Conservation (phyloP, 2,329 filamentous ascomycete genomes). For the Exserohilum rostratum region DNA sequence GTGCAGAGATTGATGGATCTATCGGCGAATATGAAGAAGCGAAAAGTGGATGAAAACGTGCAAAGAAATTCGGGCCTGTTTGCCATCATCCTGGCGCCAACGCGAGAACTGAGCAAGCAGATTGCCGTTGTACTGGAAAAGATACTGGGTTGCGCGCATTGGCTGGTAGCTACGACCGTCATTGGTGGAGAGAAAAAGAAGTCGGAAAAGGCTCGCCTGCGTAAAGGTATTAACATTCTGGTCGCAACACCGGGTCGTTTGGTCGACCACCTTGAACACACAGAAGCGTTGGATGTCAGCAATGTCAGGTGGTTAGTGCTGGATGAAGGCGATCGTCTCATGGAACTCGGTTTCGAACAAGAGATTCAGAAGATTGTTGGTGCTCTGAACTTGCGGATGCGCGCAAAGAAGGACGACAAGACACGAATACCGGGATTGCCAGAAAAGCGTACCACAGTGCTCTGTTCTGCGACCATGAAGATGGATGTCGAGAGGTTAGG, state of each 20-base stretch:
- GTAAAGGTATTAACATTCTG: slow-evolving; percentile 94
- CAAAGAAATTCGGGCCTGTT: slow-evolving; percentile 89
- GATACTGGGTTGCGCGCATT: slow-evolving; percentile 85
- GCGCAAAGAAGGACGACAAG: slow-evolving; percentile 66
- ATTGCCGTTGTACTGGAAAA: slow-evolving; percentile 86
- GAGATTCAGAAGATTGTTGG: slow-evolving; percentile 87
- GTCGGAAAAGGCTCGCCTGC: slow-evolving; percentile 87
- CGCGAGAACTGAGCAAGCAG: slow-evolving; percentile 91
- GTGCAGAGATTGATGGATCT: slow-evolving; percentile 85
- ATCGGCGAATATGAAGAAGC: slow-evolving; percentile 59
- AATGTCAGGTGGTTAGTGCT: slow-evolving; percentile 92
- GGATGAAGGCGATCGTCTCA: slow-evolving; percentile 95
- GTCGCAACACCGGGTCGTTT: slow-evolving; percentile 93
- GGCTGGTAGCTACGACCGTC: slow-evolving; percentile 90
- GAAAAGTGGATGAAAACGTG: slow-evolving; percentile 56
- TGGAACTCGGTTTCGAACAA: slow-evolving; percentile 97
- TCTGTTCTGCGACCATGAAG: slow-evolving; percentile 98
- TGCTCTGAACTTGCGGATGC: slow-evolving; percentile 70
- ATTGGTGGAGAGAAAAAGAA: slow-evolving; percentile 75
- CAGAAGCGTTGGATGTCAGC: slow-evolving; percentile 83
- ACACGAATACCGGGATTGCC: slow-evolving; percentile 69
- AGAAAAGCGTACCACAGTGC: slow-evolving; percentile 78
- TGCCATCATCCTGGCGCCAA: slow-evolving; percentile 91
- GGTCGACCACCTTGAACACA: slow-evolving; percentile 91
- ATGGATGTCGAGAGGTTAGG: slow-evolving; percentile 94